Conservation (phyloP, 805 yeast species). For the Nakazawaea populi region DNA sequence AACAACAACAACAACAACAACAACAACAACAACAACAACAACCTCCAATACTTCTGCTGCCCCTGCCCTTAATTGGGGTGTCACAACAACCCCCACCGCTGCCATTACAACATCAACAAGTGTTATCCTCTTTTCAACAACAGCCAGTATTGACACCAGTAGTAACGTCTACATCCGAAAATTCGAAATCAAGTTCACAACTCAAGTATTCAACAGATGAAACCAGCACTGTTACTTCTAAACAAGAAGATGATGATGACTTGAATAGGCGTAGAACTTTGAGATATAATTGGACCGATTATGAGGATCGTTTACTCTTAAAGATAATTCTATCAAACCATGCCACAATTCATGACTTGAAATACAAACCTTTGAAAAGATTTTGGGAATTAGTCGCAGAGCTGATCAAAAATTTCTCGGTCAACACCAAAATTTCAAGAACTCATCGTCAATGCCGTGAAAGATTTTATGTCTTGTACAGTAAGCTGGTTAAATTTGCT, state of each 20-base stretch:
- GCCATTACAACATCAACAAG: background rate
- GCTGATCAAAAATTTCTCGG: background rate
- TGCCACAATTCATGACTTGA: slow-evolving; percentile 3
- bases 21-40: background rate
- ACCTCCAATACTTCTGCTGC: background rate
- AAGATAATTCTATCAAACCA: slow-evolving; percentile 7
- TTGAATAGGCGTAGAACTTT: background rate
- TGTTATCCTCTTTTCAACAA: background rate
- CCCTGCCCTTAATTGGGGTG: too few species aligned
- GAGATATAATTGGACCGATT: slow-evolving; percentile 10
- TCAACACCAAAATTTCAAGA: slow-evolving; percentile 5
- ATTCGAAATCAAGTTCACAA: background rate
- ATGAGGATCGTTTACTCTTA: slow-evolving; percentile 8
- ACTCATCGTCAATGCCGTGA: slow-evolving; percentile 11
- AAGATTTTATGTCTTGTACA: slow-evolving; percentile 10
- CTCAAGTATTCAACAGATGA: background rate
- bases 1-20: background rate
- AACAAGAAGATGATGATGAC: slow-evolving; percentile 4
- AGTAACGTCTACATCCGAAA: background rate
- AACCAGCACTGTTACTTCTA: background rate
- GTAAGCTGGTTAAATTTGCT: slow-evolving; percentile 9
- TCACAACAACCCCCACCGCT: background rate
- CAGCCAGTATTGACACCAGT: background rate
- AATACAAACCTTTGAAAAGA: slow-evolving; percentile 7
- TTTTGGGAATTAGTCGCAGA: slow-evolving; percentile 12